phyloP scores from a whole-genome alignment of 164 flowering plant species.

The Vitis rotundifolia region DNA sequence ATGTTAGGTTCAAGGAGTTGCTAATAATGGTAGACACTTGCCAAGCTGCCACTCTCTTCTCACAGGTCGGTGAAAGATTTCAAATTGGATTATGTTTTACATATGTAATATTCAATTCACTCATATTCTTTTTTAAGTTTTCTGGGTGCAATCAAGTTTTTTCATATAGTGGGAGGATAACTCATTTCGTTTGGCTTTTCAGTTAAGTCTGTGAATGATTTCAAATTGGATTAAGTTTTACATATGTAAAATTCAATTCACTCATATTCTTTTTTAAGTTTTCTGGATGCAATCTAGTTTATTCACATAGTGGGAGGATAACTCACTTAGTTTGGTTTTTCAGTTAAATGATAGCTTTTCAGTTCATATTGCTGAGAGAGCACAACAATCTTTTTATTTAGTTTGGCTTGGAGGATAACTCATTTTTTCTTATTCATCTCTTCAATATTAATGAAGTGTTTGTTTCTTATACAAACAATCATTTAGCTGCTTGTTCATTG shows the following conservation, averaged over 20 bases:
- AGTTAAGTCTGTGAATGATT: slow-evolving; percentile 26
- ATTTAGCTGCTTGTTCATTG: not conserved
- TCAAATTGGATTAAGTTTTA: not conserved
- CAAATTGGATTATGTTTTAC: not conserved
- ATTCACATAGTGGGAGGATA: too few relatives aligned
- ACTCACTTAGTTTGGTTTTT: too few relatives aligned
- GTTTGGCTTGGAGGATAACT: too few relatives aligned
- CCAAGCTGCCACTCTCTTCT: slow-evolving; percentile 97
- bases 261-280: not conserved
- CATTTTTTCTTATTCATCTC: too few relatives aligned
- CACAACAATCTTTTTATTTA: not conserved
- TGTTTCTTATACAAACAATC: not conserved
- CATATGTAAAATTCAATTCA: not conserved
- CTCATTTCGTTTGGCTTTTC: too few relatives aligned
- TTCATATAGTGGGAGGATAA: too few relatives aligned
- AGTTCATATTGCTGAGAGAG: slow-evolving; percentile 22
- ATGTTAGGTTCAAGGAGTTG: slow-evolving; percentile 86
- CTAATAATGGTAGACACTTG: slow-evolving; percentile 99
- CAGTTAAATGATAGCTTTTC: slow-evolving; percentile 39
- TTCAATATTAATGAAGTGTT: too few relatives aligned
- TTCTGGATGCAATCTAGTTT: not conserved
- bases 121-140: not conserved
- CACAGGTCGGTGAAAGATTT: slow-evolving; percentile 53
- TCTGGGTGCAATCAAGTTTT: not conserved
- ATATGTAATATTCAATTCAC: not conserved